Conservation (phyloP, 2,329 filamentous ascomycete genomes). For the Triangularia verruculosa region DNA sequence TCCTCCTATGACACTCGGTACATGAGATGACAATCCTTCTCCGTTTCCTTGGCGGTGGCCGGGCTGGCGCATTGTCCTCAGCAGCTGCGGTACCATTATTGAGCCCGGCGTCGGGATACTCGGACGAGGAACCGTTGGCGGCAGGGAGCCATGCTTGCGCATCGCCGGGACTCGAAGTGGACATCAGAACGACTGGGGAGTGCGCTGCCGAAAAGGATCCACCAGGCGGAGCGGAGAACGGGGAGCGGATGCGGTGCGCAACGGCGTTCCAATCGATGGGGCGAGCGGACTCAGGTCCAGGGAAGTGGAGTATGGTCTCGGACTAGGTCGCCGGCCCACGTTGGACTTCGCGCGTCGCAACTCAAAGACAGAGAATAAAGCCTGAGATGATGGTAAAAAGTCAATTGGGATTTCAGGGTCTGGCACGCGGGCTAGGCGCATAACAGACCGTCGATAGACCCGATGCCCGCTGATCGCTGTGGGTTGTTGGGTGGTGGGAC, state of each 20-base stretch:
- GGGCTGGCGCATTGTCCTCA: slow-evolving; percentile 19
- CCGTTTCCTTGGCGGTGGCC: slow-evolving; percentile 51
- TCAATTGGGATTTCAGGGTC: background rate
- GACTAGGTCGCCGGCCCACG: background rate
- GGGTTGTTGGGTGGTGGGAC: background rate
- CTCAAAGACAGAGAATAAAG: background rate
- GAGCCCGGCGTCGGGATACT: background rate
- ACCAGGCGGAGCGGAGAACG: background rate
- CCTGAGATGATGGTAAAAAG: background rate
- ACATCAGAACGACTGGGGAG: background rate
- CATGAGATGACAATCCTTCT: slow-evolving; percentile 61
- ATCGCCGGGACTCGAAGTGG: background rate
- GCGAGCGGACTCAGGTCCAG: background rate
- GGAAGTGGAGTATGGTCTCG: background rate
- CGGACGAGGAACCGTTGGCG: background rate
- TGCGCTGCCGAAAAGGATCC: background rate
- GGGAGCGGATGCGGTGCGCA: background rate
- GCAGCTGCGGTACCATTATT: background rate
- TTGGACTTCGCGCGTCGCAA: background rate
- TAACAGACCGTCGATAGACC: background rate
- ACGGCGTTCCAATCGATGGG: background rate
- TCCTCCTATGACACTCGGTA: slow-evolving; percentile 62
- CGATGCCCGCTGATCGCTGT: background rate
- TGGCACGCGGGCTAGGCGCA: background rate
- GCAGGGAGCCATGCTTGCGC: background rate